phyloP scores from a whole-genome alignment of 202 grass and related monocot genomes.

The Digitaria exilis region DNA sequence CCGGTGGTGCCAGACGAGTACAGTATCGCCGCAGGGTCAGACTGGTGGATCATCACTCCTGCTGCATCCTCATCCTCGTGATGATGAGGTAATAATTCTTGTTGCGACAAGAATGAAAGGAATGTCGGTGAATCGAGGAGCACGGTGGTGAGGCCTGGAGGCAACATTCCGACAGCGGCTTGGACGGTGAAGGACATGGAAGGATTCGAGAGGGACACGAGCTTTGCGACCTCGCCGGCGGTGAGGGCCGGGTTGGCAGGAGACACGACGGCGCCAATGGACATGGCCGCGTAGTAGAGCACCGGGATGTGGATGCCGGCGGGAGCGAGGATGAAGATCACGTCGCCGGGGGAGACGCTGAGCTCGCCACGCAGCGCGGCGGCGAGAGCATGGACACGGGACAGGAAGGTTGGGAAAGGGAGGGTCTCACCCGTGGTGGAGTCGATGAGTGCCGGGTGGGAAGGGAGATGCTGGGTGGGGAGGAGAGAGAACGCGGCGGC shows the following conservation, averaged over 20 bases:
- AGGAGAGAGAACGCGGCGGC: constrained; percentile 36
- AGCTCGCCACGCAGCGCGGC: not conserved
- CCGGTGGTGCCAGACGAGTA: constrained; percentile 84
- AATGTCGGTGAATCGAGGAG: constrained; percentile 48
- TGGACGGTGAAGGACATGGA: constrained; percentile 47
- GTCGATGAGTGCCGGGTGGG: constrained; percentile 41
- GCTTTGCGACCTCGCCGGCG: constrained; percentile 22
- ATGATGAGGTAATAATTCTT: not conserved
- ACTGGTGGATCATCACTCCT: constrained; percentile 43
- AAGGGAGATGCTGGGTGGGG: constrained; percentile 42
- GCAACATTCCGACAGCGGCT: constrained; percentile 25
- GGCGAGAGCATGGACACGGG: constrained; percentile 34
- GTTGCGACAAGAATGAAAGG: constrained; percentile 36
- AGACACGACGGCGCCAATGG: constrained; percentile 46
- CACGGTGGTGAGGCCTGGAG: constrained; percentile 15
- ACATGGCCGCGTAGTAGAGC: constrained; percentile 52
- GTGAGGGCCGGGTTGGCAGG: constrained; percentile 50
- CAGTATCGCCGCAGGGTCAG: constrained; percentile 56
- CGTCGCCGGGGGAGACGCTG: constrained; percentile 31
- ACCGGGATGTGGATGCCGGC: constrained; percentile 38
- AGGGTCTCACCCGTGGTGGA: constrained; percentile 34
- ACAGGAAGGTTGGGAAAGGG: constrained; percentile 38
- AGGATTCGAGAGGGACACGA: constrained; percentile 43
- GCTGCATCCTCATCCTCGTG: not conserved
- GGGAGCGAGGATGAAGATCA: constrained; percentile 41